These are phyloP conservation scores for Dichotomopilus funicola DNA, from an alignment of 2,329 filamentous ascomycete species.

Conservation along the genomic window DNA sequence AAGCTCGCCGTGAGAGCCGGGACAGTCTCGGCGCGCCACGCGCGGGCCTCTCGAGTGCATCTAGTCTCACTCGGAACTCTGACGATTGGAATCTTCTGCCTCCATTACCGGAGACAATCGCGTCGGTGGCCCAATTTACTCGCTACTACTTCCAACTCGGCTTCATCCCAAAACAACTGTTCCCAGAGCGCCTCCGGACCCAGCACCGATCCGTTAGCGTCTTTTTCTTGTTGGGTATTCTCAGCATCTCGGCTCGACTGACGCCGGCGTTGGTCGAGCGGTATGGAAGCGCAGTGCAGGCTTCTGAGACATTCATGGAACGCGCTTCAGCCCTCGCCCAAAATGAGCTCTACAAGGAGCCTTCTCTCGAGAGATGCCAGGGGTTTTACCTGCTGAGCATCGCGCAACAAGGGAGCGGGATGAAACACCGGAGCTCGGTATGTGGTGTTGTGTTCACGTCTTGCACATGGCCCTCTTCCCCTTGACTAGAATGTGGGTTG, in stretches of 20 bases:
- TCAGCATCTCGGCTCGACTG: slow-evolving; percentile 51
- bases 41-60: slow-evolving; percentile 6
- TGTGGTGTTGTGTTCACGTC: slow-evolving; percentile 21
- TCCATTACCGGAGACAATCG: slow-evolving; percentile 42
- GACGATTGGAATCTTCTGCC: slow-evolving; percentile 47
- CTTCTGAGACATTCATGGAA: slow-evolving; percentile 48
- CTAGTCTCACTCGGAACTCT: slow-evolving; percentile 20
- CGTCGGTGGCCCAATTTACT: slow-evolving; percentile 48
- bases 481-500: not conserved
- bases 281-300: slow-evolving; percentile 45
- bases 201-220: slow-evolving; percentile 44
- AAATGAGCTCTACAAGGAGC: slow-evolving; percentile 45
- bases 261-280: slow-evolving; percentile 42
- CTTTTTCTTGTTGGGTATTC: slow-evolving; percentile 49
- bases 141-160: slow-evolving; percentile 53
- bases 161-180: slow-evolving; percentile 50
- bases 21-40: slow-evolving; percentile 24
- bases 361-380: slow-evolving; percentile 50
- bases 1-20: slow-evolving; percentile 31
- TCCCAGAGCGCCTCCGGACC: slow-evolving; percentile 40
- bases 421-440: slow-evolving; percentile 49
- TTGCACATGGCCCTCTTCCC: not conserved
- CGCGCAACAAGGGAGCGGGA: slow-evolving; percentile 51
- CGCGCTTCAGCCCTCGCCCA: slow-evolving; percentile 42
- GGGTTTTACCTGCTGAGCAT: slow-evolving; percentile 54